Conservation (phyloP, 345 rosid genomes). For the Ceriops tagal region DNA sequence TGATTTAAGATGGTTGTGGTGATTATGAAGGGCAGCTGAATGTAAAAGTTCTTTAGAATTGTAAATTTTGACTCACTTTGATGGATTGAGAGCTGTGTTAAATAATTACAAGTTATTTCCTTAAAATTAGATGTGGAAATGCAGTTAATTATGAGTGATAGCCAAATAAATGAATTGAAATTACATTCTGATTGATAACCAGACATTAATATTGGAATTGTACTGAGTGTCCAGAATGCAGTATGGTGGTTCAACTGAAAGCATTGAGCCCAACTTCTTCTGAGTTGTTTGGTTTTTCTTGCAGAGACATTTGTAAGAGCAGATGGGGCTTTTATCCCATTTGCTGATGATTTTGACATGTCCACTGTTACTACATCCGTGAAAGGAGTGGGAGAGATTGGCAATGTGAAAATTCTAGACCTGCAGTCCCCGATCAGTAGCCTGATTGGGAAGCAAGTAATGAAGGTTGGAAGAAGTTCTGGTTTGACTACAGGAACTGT, state of each 20-base stretch:
- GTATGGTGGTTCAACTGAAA: neutral
- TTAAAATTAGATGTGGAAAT: too few species aligned
- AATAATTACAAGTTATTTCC: too few species aligned
- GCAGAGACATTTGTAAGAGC: slow-evolving; percentile 98
- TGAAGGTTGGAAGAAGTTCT: slow-evolving; percentile 97
- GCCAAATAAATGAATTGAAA: too few species aligned
- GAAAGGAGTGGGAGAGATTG: slow-evolving; percentile 83
- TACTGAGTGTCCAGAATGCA: too few species aligned
- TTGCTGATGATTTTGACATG: slow-evolving; percentile 79
- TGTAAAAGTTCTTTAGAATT: too few species aligned
- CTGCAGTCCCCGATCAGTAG: slow-evolving; percentile 78
- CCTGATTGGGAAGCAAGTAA: slow-evolving; percentile 81
- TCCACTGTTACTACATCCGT: slow-evolving; percentile 67
- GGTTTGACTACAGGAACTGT: slow-evolving; percentile 90
- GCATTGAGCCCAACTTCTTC: slow-evolving; percentile 15
- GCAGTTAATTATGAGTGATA: too few species aligned
- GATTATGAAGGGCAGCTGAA: too few species aligned
- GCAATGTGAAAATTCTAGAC: slow-evolving; percentile 71
- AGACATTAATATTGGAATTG: neutral
- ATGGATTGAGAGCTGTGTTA: too few species aligned
- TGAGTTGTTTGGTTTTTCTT: slow-evolving; percentile 20
- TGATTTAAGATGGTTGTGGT: too few species aligned
- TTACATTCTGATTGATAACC: neutral
- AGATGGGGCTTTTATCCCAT: slow-evolving; percentile 95
- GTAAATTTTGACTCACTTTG: too few species aligned